These are phyloP conservation scores for Chytriomyces hyalinus DNA, from an alignment of 192 early-diverging fungal species.

Conservation along the genomic window DNA sequence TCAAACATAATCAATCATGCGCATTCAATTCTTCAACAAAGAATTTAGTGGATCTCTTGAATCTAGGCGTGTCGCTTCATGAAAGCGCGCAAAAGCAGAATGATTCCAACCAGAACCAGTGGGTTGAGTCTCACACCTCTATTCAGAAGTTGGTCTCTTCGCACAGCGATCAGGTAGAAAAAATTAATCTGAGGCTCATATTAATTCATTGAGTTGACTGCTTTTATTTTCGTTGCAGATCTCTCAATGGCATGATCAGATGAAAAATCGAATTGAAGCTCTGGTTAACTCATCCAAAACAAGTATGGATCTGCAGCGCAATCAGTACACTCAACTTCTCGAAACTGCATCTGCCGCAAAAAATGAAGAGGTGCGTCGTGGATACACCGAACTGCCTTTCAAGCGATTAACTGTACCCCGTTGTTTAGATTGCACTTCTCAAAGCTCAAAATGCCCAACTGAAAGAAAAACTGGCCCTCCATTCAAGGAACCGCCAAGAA, in stretches of 20 bases:
- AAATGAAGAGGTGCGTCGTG: background rate
- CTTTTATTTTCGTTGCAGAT: background rate
- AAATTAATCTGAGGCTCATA: background rate
- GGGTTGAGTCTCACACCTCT: background rate
- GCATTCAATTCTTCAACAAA: background rate
- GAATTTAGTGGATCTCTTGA: background rate
- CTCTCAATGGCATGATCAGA: too few species aligned
- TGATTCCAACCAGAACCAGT: background rate
- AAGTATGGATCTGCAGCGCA: background rate
- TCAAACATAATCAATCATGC: background rate
- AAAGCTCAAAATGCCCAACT: constrained; percentile 35
- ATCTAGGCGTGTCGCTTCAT: background rate
- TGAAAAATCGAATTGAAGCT: too few species aligned
- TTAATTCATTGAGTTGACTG: background rate
- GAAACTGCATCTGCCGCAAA: background rate
- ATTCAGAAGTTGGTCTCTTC: background rate
- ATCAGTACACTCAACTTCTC: background rate
- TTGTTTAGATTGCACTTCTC: constrained; percentile 38
- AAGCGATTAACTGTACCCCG: background rate
- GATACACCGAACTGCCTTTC: background rate
- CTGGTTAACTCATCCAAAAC: background rate
- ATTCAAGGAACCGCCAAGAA: constrained; percentile 9
- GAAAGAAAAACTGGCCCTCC: constrained; percentile 22
- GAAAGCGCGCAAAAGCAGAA: constrained; percentile 5
- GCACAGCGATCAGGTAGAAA: background rate